Evolutionary conservation across 2,329 filamentous ascomycete genomes (phyloP).

Genomic region (Trichoderma sp.): DNA sequence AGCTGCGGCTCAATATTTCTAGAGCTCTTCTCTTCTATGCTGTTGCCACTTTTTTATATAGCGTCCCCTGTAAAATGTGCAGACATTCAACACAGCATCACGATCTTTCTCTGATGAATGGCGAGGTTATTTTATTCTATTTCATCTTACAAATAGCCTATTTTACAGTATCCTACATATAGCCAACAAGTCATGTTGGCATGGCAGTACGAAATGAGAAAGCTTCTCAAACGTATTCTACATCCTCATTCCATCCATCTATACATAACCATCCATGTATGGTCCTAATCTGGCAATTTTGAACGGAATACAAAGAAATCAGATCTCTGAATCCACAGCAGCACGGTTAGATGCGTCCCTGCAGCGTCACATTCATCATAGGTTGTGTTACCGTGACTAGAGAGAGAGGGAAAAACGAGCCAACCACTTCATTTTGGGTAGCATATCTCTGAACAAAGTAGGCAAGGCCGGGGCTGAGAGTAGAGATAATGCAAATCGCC

Average conservation of each 20-base stretch:
- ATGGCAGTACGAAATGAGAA: background rate
- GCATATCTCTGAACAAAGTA: background rate
- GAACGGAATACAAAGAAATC: slow-evolving; percentile 8
- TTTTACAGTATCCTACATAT: background rate
- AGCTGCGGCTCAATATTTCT: background rate
- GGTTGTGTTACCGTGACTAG: background rate
- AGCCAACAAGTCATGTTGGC: background rate
- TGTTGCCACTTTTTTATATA: background rate
- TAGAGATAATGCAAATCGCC: background rate
- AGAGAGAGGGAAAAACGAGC: background rate
- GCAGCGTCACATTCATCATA: background rate
- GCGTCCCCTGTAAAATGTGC: background rate
- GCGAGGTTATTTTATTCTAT: slow-evolving; percentile 5
- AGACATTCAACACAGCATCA: background rate
- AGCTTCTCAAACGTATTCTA: background rate
- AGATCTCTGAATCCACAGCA: slow-evolving; percentile 23
- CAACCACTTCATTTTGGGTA: background rate
- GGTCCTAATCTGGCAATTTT: background rate
- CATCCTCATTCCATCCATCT: background rate
- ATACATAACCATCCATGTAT: background rate
- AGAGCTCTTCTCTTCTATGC: background rate
- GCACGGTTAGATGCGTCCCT: slow-evolving; percentile 20
- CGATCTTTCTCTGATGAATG: background rate
- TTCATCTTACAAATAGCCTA: background rate
- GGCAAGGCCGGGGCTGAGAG: background rate